Percentiles rank a stretch among this genome's conserved stretches.
Evolutionary conservation across 352 stramenopile genomes (phyloP).

Genomic region (Vaucheria bursata): DNA sequence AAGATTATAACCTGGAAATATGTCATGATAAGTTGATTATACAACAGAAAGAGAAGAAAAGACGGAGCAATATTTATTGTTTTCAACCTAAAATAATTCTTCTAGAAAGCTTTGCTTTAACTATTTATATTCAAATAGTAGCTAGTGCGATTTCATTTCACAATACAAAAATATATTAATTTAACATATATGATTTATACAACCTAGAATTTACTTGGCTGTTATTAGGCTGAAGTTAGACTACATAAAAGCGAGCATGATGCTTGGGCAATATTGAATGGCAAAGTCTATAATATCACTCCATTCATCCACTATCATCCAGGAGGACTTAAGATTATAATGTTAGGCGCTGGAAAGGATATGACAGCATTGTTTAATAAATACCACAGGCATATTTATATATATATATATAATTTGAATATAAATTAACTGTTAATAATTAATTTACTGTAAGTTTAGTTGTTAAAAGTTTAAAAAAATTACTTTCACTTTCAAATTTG

Average conservation of each 20-base stretch:
- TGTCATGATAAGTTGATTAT: too few relatives aligned
- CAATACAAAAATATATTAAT: too few relatives aligned
- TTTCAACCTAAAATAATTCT: neutral
- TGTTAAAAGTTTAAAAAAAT: too few relatives aligned
- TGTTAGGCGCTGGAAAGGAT: constrained; percentile 77
- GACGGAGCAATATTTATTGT: neutral
- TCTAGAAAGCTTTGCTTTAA: neutral
- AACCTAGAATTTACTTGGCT: too few relatives aligned
- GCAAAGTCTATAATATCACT: constrained; percentile 79
- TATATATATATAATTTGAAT: too few relatives aligned
- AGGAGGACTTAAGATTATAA: constrained; percentile 81
- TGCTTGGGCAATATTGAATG: constrained; percentile 37
- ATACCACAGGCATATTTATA: constrained; percentile 26
- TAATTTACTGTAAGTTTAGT: too few relatives aligned
- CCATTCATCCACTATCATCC: constrained; percentile 95
- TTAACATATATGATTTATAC: too few relatives aligned
- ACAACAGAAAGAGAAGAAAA: neutral
- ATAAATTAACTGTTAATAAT: too few relatives aligned
- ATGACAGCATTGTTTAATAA: constrained; percentile 91
- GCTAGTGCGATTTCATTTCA: neutral
- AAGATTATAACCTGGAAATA: too few relatives aligned
- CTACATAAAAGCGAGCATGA: constrained; percentile 34
- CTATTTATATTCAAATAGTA: neutral
- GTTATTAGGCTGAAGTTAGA: constrained; percentile 16
- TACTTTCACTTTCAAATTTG: too few relatives aligned